These are phyloP conservation scores for Puccinia polysora DNA, from an alignment of 1,284 basidiomycete species.

Conservation along the genomic window DNA sequence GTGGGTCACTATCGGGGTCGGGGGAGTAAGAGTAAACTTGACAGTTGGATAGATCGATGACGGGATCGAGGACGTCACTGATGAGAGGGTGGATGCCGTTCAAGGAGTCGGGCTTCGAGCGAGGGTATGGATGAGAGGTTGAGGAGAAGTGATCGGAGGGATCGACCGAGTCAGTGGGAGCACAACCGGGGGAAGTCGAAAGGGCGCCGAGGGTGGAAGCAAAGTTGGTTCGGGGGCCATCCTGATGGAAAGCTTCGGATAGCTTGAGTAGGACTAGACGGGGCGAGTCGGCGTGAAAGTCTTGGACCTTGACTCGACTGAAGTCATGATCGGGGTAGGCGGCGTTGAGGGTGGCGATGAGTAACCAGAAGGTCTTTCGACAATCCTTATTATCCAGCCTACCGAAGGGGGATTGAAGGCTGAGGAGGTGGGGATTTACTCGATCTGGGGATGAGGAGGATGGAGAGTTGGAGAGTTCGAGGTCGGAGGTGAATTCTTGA, in stretches of 20 bases:
- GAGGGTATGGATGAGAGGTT: constrained; percentile 50
- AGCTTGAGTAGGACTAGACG: constrained; percentile 72
- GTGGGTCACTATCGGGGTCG: constrained; percentile 90
- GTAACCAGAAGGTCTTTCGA: constrained; percentile 82
- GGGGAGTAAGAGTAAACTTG: constrained; percentile 94
- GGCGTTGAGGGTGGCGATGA: constrained; percentile 93
- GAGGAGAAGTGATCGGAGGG: too few species aligned
- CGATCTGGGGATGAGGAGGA: constrained; percentile 59
- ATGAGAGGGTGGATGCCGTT: constrained; percentile 70
- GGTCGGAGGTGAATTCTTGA: constrained; percentile 69
- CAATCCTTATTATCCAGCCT: constrained; percentile 58
- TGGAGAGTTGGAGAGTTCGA: constrained; percentile 65
- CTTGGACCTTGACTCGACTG: constrained; percentile 80
- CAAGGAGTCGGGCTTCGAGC: constrained; percentile 48
- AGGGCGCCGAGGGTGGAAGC: constrained; percentile 30
- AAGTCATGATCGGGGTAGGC: constrained; percentile 98
- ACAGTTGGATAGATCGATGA: constrained; percentile 82
- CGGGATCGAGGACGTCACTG: constrained; percentile 80
- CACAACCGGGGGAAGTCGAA: constrained; percentile 44
- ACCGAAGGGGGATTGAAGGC: constrained; percentile 53
- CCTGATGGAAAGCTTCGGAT: constrained; percentile 63
- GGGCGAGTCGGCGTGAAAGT: constrained; percentile 72
- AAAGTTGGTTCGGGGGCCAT: constrained; percentile 41
- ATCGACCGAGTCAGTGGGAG: constrained; percentile 40
- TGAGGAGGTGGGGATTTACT: constrained; percentile 56